phyloP scores from a whole-genome alignment of 805 yeast genomes.

The Schwanniomyces yamadae region DNA sequence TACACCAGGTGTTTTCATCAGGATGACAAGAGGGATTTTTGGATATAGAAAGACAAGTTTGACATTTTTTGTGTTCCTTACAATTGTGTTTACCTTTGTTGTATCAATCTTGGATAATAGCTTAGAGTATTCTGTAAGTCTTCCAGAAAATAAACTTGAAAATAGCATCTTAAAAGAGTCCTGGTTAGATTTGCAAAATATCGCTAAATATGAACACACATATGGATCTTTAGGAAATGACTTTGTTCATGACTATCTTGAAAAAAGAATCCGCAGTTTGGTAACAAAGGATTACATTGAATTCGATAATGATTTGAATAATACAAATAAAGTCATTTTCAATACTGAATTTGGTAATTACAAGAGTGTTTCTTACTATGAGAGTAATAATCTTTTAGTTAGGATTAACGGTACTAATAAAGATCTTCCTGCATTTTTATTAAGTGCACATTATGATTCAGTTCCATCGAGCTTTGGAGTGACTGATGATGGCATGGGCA shows the following conservation, averaged over 20 bases:
- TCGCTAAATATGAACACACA: constrained; percentile 71
- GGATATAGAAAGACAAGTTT: constrained; percentile 75
- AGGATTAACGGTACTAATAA: constrained; percentile 65
- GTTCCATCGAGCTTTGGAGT: constrained; percentile 87
- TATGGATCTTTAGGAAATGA: constrained; percentile 77
- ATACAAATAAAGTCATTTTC: constrained; percentile 49
- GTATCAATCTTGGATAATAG: constrained; percentile 40
- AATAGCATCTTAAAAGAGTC: constrained; percentile 37
- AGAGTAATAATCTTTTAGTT: constrained; percentile 77
- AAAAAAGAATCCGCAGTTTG: constrained; percentile 38
- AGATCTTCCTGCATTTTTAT: constrained; percentile 60
- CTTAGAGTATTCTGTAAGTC: constrained; percentile 33
- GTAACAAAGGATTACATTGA: constrained; percentile 33
- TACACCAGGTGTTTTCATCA: no score
- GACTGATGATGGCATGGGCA: constrained; percentile 91
- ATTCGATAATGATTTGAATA: constrained; percentile 40
- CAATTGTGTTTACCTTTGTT: constrained; percentile 43
- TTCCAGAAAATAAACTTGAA: constrained; percentile 45
- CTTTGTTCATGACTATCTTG: constrained; percentile 67
- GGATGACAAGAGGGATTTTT: constrained; percentile 54
- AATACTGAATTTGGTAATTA: constrained; percentile 47
- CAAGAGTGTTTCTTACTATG: constrained; percentile 69
- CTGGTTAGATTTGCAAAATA: constrained; percentile 73
- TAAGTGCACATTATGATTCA: constrained; percentile 87
- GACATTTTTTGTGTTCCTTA: constrained; percentile 51